Evolutionary conservation across 73 alveolate genomes (phyloP).

Genomic region (Diophrys sp.): DNA sequence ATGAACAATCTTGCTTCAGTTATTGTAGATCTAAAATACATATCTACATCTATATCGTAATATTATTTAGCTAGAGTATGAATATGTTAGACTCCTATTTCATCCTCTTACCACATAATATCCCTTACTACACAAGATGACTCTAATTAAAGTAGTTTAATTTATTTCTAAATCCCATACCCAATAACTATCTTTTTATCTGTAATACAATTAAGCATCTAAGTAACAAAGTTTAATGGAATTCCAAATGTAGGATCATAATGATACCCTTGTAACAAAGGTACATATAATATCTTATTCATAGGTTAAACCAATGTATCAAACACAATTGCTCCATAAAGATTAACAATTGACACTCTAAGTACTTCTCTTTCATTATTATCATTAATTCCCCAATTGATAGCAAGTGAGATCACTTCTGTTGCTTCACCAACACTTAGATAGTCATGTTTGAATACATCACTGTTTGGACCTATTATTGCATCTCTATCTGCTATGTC

Average conservation of each 20-base stretch:
- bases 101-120: conserved; percentile 13
- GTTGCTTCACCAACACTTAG: conserved; percentile 40
- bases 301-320: conserved; percentile 51
- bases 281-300: conserved; percentile 21
- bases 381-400: conserved; percentile 49
- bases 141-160: conserved; percentile 7
- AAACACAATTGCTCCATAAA: conserved; percentile 21
- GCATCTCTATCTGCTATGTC: conserved; percentile 27
- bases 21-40: conserved; percentile 30
- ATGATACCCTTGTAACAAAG: conserved; percentile 25
- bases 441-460: conserved; percentile 25
- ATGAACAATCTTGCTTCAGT: conserved; percentile 49
- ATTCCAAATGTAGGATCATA: conserved; percentile 54
- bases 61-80: conserved; percentile 35
- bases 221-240: conserved; percentile 27
- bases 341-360: conserved; percentile 43
- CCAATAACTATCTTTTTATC: conserved; percentile 40
- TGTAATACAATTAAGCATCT: conserved; percentile 20
- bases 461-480: conserved; percentile 21
- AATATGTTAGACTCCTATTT: conserved; percentile 14
- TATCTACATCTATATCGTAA: conserved; percentile 20
- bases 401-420: conserved; percentile 24
- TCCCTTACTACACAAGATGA: conserved; percentile 27
- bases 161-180: conserved; percentile 13
- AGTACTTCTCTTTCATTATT: conserved; percentile 41